These are phyloP conservation scores for Pisolithus sp. DNA, from an alignment of 768 basidiomycete genomes.

Conservation along the genomic window DNA sequence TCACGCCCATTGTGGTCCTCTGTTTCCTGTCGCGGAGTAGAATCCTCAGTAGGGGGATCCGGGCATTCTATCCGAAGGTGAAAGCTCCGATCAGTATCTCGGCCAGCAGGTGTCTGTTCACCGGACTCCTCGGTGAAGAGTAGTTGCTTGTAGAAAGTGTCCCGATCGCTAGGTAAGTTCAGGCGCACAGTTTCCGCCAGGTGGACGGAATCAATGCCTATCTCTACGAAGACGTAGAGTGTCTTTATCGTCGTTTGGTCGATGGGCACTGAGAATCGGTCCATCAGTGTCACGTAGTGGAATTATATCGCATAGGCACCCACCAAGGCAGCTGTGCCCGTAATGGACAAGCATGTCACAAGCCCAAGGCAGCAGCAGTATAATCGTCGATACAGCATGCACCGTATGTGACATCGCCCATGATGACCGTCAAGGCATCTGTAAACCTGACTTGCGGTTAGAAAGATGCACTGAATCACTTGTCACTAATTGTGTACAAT, in stretches of 20 bases:
- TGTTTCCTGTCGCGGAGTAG: conserved; percentile 6
- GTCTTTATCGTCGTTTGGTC: conserved; percentile 92
- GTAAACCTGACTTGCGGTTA: conserved; percentile 54
- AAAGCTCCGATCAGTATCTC: conserved; percentile 29
- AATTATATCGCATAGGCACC: conserved; percentile 14
- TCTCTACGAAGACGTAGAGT: conserved; percentile 97
- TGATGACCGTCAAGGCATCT: conserved; percentile 77
- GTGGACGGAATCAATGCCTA: conserved; percentile 83
- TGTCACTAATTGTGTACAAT: conserved; percentile 7
- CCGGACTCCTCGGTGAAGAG: conserved; percentile 48
- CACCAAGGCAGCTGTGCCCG: conserved; percentile 95
- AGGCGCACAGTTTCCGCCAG: conserved; percentile 77
- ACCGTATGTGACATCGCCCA: conserved; percentile 98
- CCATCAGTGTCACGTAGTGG: conserved; percentile 1
- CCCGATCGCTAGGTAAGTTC: conserved; percentile 80
- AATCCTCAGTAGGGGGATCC: neutral
- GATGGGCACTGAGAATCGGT: conserved; percentile 68
- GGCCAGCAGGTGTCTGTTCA: conserved; percentile 43
- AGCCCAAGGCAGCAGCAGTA: conserved; percentile 88
- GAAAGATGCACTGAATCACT: conserved; percentile 6
- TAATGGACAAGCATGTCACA: conserved; percentile 99
- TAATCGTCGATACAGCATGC: conserved; percentile 99
- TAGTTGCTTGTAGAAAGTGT: conserved; percentile 57
- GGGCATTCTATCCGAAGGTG: conserved; percentile 60
- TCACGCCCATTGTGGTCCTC: conserved; percentile 10